Base-by-base conservation (phyloP, 2,329 filamentous ascomycete genomes). In the Epichloe typhina region DNA sequence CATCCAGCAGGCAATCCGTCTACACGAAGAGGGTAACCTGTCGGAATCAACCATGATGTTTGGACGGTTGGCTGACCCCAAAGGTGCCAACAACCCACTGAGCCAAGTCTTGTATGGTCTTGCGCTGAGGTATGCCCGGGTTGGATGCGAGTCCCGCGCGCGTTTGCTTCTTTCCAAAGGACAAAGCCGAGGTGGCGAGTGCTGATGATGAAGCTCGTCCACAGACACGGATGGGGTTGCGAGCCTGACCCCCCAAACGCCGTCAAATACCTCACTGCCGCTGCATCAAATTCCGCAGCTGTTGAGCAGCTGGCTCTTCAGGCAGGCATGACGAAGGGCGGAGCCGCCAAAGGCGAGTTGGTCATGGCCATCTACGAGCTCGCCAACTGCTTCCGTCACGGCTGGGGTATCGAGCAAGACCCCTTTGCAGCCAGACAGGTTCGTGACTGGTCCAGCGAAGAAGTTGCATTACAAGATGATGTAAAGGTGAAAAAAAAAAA, bases 31-130 rank as follows among this genome's bases (percentile, higher is more conserved):
- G 45, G 91, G 91, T 52, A 77, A 93, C 54, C 75, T 95, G 51
- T 79, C 82, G 60, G 70, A 75, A 61, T 93, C 89, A 49, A 96
- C 93, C n/a, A 72, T 73, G 49, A 80, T 97, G 68, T 98, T 98
- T 69, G 86, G 82, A 31, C 74, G 76, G 53, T 73, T 98, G 58
- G 93, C 93, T 49, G 84, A 95, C 64, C 87, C 87, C 0, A 75
- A 82, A 50, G 89, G 88, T 23, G 80, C 84, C 47, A 95, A 96
- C 64, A 95, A 97, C 68, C 87, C 93, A 40, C 75, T 98, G 56
- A 93, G 88, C 61, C 91, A 98, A 70, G 93, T 98, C 37, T 77
- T 98, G 49, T 98, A 95, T 64, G 93, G 93, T 3, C 84, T 98
- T 52, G 90, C 91, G 49, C 69, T 96, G 57, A 79, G 88, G 84